These are phyloP conservation scores for Knufia fluminis DNA, from an alignment of 2,329 filamentous ascomycete genomes.

Conservation along the genomic window DNA sequence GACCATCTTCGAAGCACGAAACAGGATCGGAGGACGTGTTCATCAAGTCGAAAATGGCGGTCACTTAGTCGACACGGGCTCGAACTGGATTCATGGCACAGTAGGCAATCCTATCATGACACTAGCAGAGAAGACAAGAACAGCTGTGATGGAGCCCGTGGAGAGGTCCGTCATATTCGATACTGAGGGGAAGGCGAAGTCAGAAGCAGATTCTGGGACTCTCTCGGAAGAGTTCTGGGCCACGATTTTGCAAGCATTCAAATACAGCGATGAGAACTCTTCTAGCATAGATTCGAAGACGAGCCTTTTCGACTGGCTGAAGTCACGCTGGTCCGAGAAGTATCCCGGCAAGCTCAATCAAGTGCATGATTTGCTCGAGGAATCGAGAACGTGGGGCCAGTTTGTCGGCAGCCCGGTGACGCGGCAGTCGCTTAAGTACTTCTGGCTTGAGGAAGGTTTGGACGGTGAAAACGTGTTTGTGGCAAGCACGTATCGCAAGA, in stretches of 20 bases:
- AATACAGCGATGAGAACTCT: conserved; percentile 46
- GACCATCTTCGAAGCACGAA: conserved; percentile 51
- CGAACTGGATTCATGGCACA: conserved; percentile 58
- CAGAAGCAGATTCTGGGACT: conserved; percentile 26
- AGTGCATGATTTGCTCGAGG: conserved; percentile 36
- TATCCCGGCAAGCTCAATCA: conserved; percentile 34
- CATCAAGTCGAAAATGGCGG: conserved; percentile 41
- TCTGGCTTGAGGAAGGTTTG: conserved; percentile 57
- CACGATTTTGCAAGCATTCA: conserved; percentile 50
- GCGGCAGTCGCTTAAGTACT: conserved; percentile 54
- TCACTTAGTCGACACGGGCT: conserved; percentile 50
- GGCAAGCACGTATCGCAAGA: conserved; percentile 50
- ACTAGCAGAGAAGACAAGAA: conserved; percentile 46
- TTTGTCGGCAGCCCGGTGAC: conserved; percentile 54
- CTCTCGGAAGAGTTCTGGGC: conserved; percentile 45
- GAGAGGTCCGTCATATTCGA: conserved; percentile 43
- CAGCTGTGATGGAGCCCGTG: conserved; percentile 43
- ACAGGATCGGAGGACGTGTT: conserved; percentile 51
- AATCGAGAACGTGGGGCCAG: conserved; percentile 53
- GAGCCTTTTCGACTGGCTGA: conserved; percentile 51
- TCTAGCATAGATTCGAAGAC: conserved; percentile 41
- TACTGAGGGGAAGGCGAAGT: conserved; percentile 35
- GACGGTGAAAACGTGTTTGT: conserved; percentile 58
- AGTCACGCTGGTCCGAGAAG: conserved; percentile 38
- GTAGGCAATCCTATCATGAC: conserved; percentile 50